Evolutionary conservation across 495 filamentous ascomycete genomes (phyloP).

Genomic region (Neurospora pannonica): DNA sequence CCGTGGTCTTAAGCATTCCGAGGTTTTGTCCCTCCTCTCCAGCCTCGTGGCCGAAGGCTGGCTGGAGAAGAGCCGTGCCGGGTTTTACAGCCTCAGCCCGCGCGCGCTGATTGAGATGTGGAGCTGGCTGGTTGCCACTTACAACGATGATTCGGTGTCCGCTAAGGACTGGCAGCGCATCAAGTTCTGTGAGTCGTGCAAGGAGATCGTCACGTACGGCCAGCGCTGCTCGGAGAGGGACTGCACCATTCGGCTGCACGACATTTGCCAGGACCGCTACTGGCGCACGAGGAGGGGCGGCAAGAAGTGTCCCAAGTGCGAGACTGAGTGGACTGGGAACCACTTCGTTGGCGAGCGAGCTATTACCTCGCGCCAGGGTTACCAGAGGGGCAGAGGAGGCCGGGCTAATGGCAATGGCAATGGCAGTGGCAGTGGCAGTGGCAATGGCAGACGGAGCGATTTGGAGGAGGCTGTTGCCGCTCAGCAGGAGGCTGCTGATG

Average conservation of each 20-base stretch:
- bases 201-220: constrained; percentile 81
- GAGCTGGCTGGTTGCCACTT: constrained; percentile 70
- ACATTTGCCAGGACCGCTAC: constrained; percentile 63
- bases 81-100: constrained; percentile 65
- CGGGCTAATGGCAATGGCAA: not conserved
- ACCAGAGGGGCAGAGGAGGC: constrained; percentile 28
- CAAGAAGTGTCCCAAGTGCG: constrained; percentile 66
- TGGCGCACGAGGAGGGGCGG: constrained; percentile 48
- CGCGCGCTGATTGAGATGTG: constrained; percentile 78
- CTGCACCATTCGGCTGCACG: constrained; percentile 66
- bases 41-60: constrained; percentile 71
- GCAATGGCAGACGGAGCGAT: constrained; percentile 16
- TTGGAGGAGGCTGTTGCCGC: constrained; percentile 14
- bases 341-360: constrained; percentile 78
- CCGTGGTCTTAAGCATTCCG: constrained; percentile 57
- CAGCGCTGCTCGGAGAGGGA: constrained; percentile 64
- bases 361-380: constrained; percentile 40
- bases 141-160: constrained; percentile 57
- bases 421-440: not conserved
- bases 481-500: constrained; percentile 13
- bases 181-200: constrained; percentile 83
- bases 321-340: constrained; percentile 59
- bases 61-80: constrained; percentile 62
- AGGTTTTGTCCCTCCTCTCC: constrained; percentile 64
- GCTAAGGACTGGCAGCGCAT: constrained; percentile 56